Conservation (phyloP, 805 yeast species). For the Ogataea angusta region DNA sequence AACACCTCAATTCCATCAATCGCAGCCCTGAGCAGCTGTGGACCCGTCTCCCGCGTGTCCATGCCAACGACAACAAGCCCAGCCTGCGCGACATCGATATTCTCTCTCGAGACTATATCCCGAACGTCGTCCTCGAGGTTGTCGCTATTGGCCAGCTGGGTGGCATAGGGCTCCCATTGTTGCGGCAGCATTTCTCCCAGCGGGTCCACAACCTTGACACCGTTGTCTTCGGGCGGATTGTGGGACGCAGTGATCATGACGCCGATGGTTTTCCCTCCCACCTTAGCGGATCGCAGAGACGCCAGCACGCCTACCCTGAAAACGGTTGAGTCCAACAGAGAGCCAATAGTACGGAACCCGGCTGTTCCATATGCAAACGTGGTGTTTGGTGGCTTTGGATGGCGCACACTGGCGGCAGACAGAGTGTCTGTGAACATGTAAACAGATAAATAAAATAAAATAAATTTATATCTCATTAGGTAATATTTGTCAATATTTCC, state of each 20-base stretch:
- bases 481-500: not conserved
- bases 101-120: slow-evolving; percentile 37
- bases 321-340: slow-evolving; percentile 71
- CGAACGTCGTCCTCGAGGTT: slow-evolving; percentile 39
- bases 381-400: slow-evolving; percentile 44
- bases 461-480: not conserved
- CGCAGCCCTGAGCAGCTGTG: slow-evolving; percentile 54
- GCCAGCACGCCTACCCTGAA: slow-evolving; percentile 84
- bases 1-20: slow-evolving; percentile 58
- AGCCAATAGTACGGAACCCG: slow-evolving; percentile 82
- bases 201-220: slow-evolving; percentile 93
- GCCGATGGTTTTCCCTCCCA: slow-evolving; percentile 74
- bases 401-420: slow-evolving; percentile 17
- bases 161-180: slow-evolving; percentile 81
- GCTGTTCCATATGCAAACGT: slow-evolving; percentile 88
- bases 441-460: slow-evolving; percentile 5
- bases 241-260: slow-evolving; percentile 96
- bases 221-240: slow-evolving; percentile 89
- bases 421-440: not conserved
- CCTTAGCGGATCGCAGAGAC: slow-evolving; percentile 68
- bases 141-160: slow-evolving; percentile 69
- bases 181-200: slow-evolving; percentile 84
- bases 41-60: slow-evolving; percentile 88
- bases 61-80: slow-evolving; percentile 67
- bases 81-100: slow-evolving; percentile 42